A percentile compares a stretch with the other conserved stretches of the same genome.
These are phyloP conservation scores for Mycena vitilis DNA, from an alignment of 768 basidiomycete species.

Conservation along the genomic window DNA sequence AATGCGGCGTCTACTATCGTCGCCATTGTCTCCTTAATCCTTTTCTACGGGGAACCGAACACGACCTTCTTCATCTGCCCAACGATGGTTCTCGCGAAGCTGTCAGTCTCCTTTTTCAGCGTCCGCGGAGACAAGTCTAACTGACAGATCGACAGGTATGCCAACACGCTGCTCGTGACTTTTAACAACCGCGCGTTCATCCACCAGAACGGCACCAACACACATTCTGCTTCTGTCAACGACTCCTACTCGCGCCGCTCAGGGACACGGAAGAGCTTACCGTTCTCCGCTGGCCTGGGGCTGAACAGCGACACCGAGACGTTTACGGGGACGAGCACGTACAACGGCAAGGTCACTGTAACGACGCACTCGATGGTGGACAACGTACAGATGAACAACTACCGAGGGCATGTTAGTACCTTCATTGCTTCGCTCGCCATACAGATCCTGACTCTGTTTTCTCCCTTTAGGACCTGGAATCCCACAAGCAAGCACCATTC, in stretches of 20 bases:
- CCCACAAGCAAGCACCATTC: slow-evolving; percentile 3
- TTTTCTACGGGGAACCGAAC: slow-evolving; percentile 32
- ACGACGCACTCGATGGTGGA: slow-evolving; percentile 26
- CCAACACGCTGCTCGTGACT: slow-evolving; percentile 33
- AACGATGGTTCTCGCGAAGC: slow-evolving; percentile 34
- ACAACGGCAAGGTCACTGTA: slow-evolving; percentile 34
- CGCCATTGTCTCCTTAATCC: slow-evolving; percentile 26
- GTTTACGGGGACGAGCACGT: slow-evolving; percentile 13
- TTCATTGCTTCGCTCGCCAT: not conserved
- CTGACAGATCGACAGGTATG: slow-evolving; percentile 9
- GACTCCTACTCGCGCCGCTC: slow-evolving; percentile 22
- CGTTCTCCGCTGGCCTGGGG: slow-evolving; percentile 33
- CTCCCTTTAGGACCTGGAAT: not conserved
- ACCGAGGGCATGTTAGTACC: slow-evolving; percentile 1
- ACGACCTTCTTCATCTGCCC: slow-evolving; percentile 32
- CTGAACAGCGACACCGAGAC: slow-evolving; percentile 28
- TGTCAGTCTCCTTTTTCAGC: slow-evolving; percentile 7
- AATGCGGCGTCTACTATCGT: slow-evolving; percentile 22
- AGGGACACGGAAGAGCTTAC: slow-evolving; percentile 19
- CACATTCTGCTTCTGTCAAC: slow-evolving; percentile 23
- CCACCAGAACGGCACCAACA: slow-evolving; percentile 15
- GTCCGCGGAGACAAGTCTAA: not conserved
- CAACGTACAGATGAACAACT: slow-evolving; percentile 12
- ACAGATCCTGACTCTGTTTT: not conserved
- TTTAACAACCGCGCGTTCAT: slow-evolving; percentile 34